phyloP scores from a whole-genome alignment of 805 yeast genomes.

The Pichia ethanolica region DNA sequence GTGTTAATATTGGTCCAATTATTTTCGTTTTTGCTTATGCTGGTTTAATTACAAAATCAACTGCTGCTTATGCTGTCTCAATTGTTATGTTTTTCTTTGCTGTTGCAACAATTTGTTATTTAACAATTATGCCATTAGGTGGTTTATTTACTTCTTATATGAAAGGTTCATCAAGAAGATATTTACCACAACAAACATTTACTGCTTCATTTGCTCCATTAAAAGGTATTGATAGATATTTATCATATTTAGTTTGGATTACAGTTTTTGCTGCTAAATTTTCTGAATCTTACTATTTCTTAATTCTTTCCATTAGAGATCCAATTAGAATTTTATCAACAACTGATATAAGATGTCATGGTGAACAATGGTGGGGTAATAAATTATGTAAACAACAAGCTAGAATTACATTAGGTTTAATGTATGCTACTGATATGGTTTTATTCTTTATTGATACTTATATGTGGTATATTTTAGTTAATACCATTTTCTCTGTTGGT shows the following conservation, averaged over 20 bases:
- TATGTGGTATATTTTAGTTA: conserved; percentile 95
- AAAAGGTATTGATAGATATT: conserved; percentile 87
- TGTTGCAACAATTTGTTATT: conserved; percentile 73
- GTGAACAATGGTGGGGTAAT: conserved; percentile 85
- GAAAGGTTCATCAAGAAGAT: conserved; percentile 79
- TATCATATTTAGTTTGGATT: conserved; percentile 89
- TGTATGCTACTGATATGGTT: conserved; percentile 87
- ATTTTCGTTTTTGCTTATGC: conserved; percentile 81
- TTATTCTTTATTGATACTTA: conserved; percentile 98
- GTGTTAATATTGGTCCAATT: conserved; percentile 75
- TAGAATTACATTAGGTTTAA: conserved; percentile 81
- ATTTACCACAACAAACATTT: conserved; percentile 90
- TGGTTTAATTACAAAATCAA: conserved; percentile 57
- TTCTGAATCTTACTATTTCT: conserved; percentile 85
- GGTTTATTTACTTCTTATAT: conserved; percentile 90
- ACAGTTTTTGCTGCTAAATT: conserved; percentile 85
- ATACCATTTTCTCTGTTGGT: conserved; percentile 93
- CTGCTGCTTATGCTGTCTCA: conserved; percentile 68
- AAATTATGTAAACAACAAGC: conserved; percentile 79
- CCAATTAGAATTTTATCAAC: conserved; percentile 86
- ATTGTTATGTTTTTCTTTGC: conserved; percentile 88
- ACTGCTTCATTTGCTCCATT: conserved; percentile 85
- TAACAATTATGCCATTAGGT: conserved; percentile 93
- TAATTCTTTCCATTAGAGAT: conserved; percentile 84
- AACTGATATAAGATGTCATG: conserved; percentile 86